These are phyloP conservation scores for Erigeron canadensis DNA, from an alignment of 129 eudicot species.

Conservation along the genomic window DNA sequence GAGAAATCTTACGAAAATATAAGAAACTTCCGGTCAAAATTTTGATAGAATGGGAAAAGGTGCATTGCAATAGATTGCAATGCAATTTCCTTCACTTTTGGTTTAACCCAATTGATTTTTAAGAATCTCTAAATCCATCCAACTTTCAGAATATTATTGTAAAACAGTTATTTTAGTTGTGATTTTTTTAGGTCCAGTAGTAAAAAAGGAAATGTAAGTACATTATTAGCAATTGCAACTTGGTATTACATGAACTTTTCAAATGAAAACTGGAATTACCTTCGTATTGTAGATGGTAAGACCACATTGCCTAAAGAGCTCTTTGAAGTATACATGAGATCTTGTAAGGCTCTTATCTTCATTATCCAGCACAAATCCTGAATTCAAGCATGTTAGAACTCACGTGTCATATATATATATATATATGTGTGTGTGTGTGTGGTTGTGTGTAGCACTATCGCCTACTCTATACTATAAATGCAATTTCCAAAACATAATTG, in stretches of 20 bases:
- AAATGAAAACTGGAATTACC: slow-evolving; percentile 39
- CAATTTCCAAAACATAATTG: not conserved
- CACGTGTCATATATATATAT: not conserved
- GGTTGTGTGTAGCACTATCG: not conserved
- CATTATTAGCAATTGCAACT: not conserved
- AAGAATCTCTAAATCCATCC: not conserved
- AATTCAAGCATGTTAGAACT: slow-evolving; percentile 13
- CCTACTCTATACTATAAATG: not conserved
- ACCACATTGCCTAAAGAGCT: slow-evolving; percentile 76
- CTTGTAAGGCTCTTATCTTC: slow-evolving; percentile 92
- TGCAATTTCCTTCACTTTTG: not conserved
- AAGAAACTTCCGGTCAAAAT: too few species aligned
- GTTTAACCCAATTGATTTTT: not conserved
- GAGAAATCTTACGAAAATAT: too few species aligned
- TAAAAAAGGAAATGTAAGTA: not conserved
- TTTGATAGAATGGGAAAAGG: too few species aligned
- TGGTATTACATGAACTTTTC: not conserved
- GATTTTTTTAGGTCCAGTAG: not conserved
- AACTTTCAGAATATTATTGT: not conserved
- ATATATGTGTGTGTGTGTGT: too few species aligned
- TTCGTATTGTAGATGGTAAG: slow-evolving; percentile 55
- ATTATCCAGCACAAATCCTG: slow-evolving; percentile 91
- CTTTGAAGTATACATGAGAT: slow-evolving; percentile 87
- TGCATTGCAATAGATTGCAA: too few species aligned
- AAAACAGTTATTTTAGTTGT: not conserved